Base-by-base conservation (phyloP, 495 filamentous ascomycete species). In the Rusavskia elegans region DNA sequence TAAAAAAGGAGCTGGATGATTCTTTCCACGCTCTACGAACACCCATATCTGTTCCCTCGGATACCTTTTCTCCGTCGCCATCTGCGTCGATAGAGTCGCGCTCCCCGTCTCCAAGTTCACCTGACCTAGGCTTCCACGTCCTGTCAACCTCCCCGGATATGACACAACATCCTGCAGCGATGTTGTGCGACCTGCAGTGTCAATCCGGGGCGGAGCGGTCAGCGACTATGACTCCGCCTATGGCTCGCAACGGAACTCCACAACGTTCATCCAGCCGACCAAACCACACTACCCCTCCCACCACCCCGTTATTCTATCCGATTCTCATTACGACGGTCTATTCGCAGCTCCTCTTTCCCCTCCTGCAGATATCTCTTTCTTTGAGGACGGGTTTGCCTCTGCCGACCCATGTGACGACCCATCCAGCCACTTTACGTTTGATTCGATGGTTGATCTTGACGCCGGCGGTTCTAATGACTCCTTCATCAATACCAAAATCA, bases 151-250 rank as follows among this genome's bases (percentile, higher is more conserved):
- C 84, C 72, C 73, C 84, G 78, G 86, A 92, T 75, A 69, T 77
- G 92, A 89, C 89, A 96, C 90, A 94, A 95, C 90, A 94, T 95
- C 87, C 92, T 95, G 92, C 92, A 75, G 90, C 77, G 88, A 81
- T 95, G 89, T 94, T 96, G 90, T 96, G 87, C 76, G 92, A 90
- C 92, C 92, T 95, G 92, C 92, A 83, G 92, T 98, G 92, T 96
- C 92, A 80, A 82, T 89, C 81, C 78, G 73, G 68, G 71, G 75
- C 69, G 67, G 70, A 37, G 44, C 48, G 49, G 53, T 53, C 45
- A 44, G 50, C 25, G 54, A 54, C 50, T 29, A 46, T 29, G 59
- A 60, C 37, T 65, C 64, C 64, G 61, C 67, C 69, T 63, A 67
- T 63, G 64, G 72, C 71, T 75, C 82, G 77, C 78, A 66, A 73